Base-by-base conservation (phyloP, 495 filamentous ascomycete species). In the Neurospora discreta region DNA sequence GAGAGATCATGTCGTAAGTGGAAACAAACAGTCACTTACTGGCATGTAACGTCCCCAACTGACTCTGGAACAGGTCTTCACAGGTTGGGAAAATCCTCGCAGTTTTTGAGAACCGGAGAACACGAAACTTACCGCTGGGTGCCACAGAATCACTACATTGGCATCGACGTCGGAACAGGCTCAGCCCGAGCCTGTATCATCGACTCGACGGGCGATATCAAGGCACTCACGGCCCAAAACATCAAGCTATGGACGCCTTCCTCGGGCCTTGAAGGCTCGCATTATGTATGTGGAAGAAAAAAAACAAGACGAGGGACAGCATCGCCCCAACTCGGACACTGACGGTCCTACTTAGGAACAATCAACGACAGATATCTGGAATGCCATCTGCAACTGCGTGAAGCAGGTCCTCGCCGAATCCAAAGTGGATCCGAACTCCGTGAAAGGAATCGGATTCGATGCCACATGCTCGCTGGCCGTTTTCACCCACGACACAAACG, bases 321-420 rank as follows among this genome's bases (percentile, higher is more conserved):
- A 30, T 60, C 23, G 30, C 5, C 71, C 23, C n/a, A 52, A 30
- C 5, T 60, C 13, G 15, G 71, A 68, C 26, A 75, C 72, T 74
- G 71, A 71, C 67, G 23, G 23, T 33, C 9, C 40, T 23, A 23
- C 10, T n/a, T 72, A 97, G 93, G 95, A 99, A 85, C 95, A 99
- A 94, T 98, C 95, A 20, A 99, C 95, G 1, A 91, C 87, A 68
- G 93, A 99, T 81, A 98, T 98, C 75, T 99, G 95, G 95, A 85
- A 87, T 68, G 91, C 92, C 78, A 95, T 99, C 78, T 95, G 93
- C 79, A 81, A 84, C 69, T 94, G 92, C 43, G 92, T 96, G 39
- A 89, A 92, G 72, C 86, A 89, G 41, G 92, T 92, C 39, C 84
- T 98, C 75, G 86, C 85, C 77, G 88, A 95, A 78, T 90, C 95